Evolutionary conservation across 768 basidiomycete genomes (phyloP).

Genomic region (Leccinum ochraceum): DNA sequence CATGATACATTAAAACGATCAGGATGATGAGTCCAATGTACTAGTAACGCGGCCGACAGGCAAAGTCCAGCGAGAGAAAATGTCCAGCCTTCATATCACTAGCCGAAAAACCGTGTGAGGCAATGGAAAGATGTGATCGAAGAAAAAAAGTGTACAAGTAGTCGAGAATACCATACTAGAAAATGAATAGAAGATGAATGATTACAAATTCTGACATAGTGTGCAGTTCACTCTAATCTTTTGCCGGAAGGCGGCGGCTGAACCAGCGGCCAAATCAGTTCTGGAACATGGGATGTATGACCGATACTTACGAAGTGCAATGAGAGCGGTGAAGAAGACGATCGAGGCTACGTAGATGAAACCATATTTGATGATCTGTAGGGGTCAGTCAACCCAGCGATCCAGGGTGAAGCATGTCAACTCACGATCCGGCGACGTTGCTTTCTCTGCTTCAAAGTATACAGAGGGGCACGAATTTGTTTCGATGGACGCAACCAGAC

Average conservation of each 20-base stretch:
- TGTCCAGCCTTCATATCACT: conserved; percentile 14
- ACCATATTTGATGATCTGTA: conserved; percentile 83
- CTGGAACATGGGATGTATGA: neutral
- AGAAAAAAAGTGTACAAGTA: conserved; percentile 28
- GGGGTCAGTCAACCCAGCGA: conserved; percentile 11
- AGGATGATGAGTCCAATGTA: conserved; percentile 13
- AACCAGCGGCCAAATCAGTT: neutral
- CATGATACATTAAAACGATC: conserved; percentile 24
- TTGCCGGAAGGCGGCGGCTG: conserved; percentile 64
- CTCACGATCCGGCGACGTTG: conserved; percentile 89
- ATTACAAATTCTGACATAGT: conserved; percentile 66
- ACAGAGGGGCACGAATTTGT: conserved; percentile 91
- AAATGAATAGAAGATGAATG: conserved; percentile 34
- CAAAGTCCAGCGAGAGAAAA: neutral
- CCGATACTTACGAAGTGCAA: conserved; percentile 68
- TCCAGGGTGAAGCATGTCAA: conserved; percentile 12
- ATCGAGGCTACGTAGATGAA: conserved; percentile 71
- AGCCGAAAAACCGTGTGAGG: conserved; percentile 1
- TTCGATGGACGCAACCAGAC: conserved; percentile 96
- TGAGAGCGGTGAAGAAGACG: conserved; percentile 69
- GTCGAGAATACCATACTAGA: conserved; percentile 20
- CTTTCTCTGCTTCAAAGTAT: conserved; percentile 84
- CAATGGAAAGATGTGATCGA: neutral
- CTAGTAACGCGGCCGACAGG: neutral
- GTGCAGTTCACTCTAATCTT: conserved; percentile 62